Evolutionary conservation across 2,329 filamentous ascomycete species (phyloP).

Genomic region (Cercospora brassicicola): DNA sequence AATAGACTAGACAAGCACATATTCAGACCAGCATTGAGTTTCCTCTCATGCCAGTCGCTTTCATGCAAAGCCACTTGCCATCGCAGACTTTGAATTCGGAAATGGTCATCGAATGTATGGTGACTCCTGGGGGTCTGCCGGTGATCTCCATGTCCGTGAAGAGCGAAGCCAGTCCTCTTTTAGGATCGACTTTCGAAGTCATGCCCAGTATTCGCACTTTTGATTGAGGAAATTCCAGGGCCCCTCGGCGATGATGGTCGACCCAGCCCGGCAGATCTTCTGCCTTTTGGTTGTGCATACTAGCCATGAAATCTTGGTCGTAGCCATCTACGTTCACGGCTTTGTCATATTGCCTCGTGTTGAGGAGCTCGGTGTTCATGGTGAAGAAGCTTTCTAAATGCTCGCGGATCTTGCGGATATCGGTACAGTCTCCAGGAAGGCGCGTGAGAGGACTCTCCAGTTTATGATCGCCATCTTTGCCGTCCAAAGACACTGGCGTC

Average conservation of each 20-base stretch:
- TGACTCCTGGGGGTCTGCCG: not conserved
- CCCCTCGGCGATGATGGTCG: conserved; percentile 1
- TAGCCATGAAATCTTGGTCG: not conserved
- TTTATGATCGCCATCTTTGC: conserved; percentile 3
- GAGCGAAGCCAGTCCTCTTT: not conserved
- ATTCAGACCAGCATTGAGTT: not conserved
- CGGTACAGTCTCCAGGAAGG: not conserved
- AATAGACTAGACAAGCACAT: not conserved
- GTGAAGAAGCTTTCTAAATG: conserved; percentile 2
- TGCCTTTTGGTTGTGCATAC: conserved; percentile 10
- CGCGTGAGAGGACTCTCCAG: conserved; percentile 4
- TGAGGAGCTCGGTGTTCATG: conserved; percentile 2
- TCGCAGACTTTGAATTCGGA: conserved; percentile 8
- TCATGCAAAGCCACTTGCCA: conserved; percentile 7
- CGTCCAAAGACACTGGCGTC: conserved; percentile 7
- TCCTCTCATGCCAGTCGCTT: conserved; percentile 6
- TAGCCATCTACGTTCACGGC: not conserved
- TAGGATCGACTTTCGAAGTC: conserved; percentile 1
- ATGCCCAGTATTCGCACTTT: conserved; percentile 1
- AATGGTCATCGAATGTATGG: conserved; percentile 6
- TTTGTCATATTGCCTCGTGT: conserved; percentile 3
- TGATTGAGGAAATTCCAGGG: not conserved
- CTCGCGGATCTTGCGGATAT: not conserved
- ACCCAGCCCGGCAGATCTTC: not conserved
- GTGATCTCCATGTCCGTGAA: conserved; percentile 7